Evolutionary conservation across 164 flowering plant genomes (phyloP).

Genomic region (Protea cynaroides): DNA sequence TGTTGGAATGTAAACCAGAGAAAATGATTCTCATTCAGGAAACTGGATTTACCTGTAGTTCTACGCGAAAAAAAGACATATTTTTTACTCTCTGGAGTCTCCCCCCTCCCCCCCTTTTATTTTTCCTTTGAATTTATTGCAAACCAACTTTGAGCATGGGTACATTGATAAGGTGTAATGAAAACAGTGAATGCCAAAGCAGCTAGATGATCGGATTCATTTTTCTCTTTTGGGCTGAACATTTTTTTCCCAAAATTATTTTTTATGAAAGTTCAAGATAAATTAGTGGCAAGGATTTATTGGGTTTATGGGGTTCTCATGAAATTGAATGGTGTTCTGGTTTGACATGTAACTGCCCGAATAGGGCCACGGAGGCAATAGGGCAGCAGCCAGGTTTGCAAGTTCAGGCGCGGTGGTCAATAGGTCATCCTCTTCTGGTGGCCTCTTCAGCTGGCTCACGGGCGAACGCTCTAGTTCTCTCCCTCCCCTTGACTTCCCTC

Average conservation of each 20-base stretch:
- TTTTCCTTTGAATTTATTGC: too few species aligned
- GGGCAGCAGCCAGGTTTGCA: conserved; percentile 39
- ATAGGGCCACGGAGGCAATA: conserved; percentile 33
- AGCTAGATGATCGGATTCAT: background rate
- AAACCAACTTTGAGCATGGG: too few species aligned
- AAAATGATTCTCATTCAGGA: too few species aligned
- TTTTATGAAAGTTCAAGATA: background rate
- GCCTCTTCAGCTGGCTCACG: conserved; percentile 71
- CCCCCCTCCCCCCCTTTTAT: too few species aligned
- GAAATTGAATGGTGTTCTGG: background rate
- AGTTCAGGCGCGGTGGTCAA: conserved; percentile 45
- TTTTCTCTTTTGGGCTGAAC: background rate
- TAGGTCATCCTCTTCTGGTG: conserved; percentile 44
- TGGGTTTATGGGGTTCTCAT: background rate
- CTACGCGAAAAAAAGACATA: too few species aligned
- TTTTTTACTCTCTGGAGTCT: too few species aligned
- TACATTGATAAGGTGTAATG: too few species aligned
- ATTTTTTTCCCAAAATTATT: background rate
- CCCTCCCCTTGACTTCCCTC: conserved; percentile 65
- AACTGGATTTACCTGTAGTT: background rate
- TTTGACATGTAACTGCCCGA: background rate
- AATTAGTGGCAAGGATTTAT: background rate
- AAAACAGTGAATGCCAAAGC: background rate
- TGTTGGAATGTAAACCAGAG: background rate
- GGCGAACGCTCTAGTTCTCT: conserved; percentile 45